Conservation (phyloP, 2,329 filamentous ascomycete genomes). For the Fusarium ramigenum region DNA sequence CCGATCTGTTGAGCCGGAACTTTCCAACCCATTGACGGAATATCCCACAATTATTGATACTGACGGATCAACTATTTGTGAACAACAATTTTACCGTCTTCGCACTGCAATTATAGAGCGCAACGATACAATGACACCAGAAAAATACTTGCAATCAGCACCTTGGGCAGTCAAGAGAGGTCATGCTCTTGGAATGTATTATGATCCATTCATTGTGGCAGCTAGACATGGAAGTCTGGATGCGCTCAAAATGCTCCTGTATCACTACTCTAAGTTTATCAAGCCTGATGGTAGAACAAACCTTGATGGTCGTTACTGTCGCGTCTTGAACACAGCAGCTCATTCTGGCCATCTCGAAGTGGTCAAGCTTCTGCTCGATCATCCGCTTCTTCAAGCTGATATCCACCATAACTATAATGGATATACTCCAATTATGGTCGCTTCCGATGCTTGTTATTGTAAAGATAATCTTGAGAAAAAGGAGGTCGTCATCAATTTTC, state of each 20-base stretch:
- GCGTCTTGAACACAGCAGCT: background rate
- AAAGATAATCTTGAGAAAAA: background rate
- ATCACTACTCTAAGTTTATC: fast-evolving
- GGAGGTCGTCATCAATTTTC: background rate
- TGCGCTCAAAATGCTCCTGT: background rate
- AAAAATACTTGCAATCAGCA: background rate
- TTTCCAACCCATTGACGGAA: fast-evolving
- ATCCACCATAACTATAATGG: background rate
- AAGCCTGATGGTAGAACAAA: background rate
- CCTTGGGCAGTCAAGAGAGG: background rate
- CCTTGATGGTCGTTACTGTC: background rate
- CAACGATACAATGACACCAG: background rate
- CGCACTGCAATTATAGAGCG: background rate
- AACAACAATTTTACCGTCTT: background rate
- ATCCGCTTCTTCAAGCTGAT: background rate
- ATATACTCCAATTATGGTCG: fast-evolving
- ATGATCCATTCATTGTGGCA: background rate
- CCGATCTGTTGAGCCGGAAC: fast-evolving
- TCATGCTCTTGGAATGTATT: fast-evolving
- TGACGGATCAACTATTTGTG: background rate
- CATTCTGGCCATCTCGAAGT: fast-evolving
- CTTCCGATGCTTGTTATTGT: fast-evolving
- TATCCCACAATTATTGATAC: background rate
- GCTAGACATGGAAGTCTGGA: background rate
- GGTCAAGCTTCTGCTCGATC: background rate